Evolutionary conservation across 345 rosid species (phyloP), one percentile per base, ranked within the genome.

Genomic region (Fremontodendron californicum): DNA sequence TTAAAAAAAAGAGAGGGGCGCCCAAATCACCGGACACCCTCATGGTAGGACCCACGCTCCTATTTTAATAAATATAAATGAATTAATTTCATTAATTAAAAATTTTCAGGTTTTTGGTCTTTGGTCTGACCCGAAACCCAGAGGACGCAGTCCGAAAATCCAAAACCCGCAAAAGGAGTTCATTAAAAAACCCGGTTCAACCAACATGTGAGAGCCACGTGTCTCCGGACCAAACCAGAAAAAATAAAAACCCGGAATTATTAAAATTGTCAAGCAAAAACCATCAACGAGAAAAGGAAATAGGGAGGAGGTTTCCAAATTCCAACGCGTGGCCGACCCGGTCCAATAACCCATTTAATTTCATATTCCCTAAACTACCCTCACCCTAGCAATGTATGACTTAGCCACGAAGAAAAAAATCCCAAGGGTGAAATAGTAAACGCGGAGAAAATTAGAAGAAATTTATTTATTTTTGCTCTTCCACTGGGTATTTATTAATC

Each of bases 271-370:
- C n/a, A n/a, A n/a, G n/a, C n/a, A n/a, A n/a, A n/a, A n/a, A n/a
- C n/a, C n/a, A n/a, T n/a, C n/a, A n/a, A n/a, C n/a, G n/a, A n/a
- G n/a, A n/a, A n/a, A n/a, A n/a, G n/a, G n/a, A n/a, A n/a, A n/a
- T n/a, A n/a, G n/a, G n/a, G n/a, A n/a, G n/a, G n/a, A n/a, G n/a
- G n/a, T n/a, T n/a, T n/a, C n/a, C n/a, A n/a, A n/a, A 33, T 1
- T 54, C 15, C 71, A 73, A 72, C 82, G 86, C 82, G 78, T 74
- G 69, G 73, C 73, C 11, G 78, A 75, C 81, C 75, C 55, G 45
- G 72, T 67, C 66, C 62, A 25, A 55, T 18, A 3, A 16, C 35
- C 5, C 39, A 2, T 46, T 9, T 13, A 23, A 6, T 48, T 12
- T 6, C 1, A 7, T 0, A 0, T 1, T 12, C 3, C 3, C 43